Evolutionary conservation across 1,284 basidiomycete species (phyloP).

Genomic region (Polyporus tsugae): DNA sequence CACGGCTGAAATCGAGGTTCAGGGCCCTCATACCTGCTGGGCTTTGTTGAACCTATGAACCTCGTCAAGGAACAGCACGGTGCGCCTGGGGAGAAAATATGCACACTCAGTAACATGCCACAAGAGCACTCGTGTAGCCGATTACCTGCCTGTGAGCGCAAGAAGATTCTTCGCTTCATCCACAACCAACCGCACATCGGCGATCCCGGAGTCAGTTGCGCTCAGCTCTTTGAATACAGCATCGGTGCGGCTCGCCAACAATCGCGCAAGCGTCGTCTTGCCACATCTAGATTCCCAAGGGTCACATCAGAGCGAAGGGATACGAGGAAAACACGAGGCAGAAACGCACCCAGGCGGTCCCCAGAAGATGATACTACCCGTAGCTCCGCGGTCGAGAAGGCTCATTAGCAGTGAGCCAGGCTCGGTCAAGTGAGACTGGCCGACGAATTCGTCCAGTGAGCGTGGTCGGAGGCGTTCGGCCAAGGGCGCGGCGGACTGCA

Average conservation of each 20-base stretch:
- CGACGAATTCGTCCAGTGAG: constrained; percentile 69
- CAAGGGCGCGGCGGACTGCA: constrained; percentile 57
- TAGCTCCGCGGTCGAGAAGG: constrained; percentile 53
- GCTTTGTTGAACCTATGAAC: constrained; percentile 89
- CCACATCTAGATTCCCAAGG: constrained; percentile 56
- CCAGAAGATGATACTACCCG: constrained; percentile 78
- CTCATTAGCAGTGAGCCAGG: constrained; percentile 61
- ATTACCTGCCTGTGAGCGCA: constrained; percentile 71
- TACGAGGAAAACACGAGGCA: background rate
- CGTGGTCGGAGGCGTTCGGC: constrained; percentile 73
- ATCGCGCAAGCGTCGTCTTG: constrained; percentile 83
- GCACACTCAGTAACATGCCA: background rate
- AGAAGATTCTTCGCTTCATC: constrained; percentile 83
- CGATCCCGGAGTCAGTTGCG: constrained; percentile 78
- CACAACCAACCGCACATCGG: constrained; percentile 82
- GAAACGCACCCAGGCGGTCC: constrained; percentile 73
- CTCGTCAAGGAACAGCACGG: constrained; percentile 86
- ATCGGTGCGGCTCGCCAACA: constrained; percentile 68
- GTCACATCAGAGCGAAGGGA: background rate
- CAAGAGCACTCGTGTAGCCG: background rate
- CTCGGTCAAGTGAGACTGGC: constrained; percentile 69
- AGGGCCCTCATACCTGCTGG: constrained; percentile 69
- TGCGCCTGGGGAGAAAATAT: constrained; percentile 53
- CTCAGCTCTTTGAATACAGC: constrained; percentile 80
- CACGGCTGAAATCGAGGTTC: background rate